Evolutionary conservation across 495 filamentous ascomycete genomes (phyloP), one percentile per base, ranked within the genome.

Genomic region (Aspergillus homomorphus): DNA sequence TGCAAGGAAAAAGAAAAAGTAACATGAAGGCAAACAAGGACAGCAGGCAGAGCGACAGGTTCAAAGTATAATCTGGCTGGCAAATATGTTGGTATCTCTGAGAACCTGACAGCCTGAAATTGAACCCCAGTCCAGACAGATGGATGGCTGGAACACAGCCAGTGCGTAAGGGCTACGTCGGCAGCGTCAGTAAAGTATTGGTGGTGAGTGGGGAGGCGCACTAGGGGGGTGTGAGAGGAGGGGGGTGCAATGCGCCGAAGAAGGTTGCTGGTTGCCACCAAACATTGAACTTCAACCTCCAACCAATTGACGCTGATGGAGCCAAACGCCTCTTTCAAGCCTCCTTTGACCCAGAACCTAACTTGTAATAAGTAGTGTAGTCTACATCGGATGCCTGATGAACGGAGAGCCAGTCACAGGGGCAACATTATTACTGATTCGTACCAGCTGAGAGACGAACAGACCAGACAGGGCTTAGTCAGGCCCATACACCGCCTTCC

Each of bases 401-500:
- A 30, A 4, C 10, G 26, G 26, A 10, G 10, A 30, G 26, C 26
- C 33, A 38, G 12, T 28, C 43, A 46, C 19, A 21, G 45, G 3
- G 19, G 5, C 45, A 21, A 22, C 10, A n/a, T n/a, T n/a, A n/a
- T n/a, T n/a, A n/a, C n/a, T n/a, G n/a, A n/a, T n/a, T n/a, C n/a
- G n/a, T n/a, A n/a, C n/a, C n/a, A n/a, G n/a, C n/a, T n/a, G n/a
- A n/a, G n/a, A n/a, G n/a, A 26, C 20, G 20, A 4, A 2, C 16
- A 51, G 48, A 16, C 22, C 15, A 20, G 23, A 18, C 20, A 5
- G 12, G 43, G 65, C 59, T 64, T 56, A 67, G 62, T 67, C 65
- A 67, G 22, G 1, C 1, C 0, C 56, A 2, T 38, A 68, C 69
- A 77, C 72, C 74, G 74, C 74, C 64, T 75, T 67, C 68, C 66